Conservation (phyloP, 2,329 filamentous ascomycete species). For the Dendryphion nanum region DNA sequence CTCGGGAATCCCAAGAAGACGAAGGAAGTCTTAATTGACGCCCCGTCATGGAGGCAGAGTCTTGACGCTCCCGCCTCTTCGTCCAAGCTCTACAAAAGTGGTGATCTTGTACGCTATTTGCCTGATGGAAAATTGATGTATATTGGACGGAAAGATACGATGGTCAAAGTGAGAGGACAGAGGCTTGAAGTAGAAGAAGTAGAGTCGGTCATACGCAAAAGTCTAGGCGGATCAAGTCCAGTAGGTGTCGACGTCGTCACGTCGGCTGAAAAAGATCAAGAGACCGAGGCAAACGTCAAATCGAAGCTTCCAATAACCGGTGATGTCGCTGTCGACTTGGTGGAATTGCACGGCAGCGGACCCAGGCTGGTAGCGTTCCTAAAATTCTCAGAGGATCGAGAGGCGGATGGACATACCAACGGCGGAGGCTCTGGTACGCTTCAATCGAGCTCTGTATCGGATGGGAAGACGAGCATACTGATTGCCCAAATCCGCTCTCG, state of each 20-base stretch:
- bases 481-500: not conserved
- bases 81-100: slow-evolving; percentile 11
- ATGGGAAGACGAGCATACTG: too few species aligned
- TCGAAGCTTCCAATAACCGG: too few species aligned
- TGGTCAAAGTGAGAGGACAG: slow-evolving; percentile 13
- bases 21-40: slow-evolving; percentile 25
- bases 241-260: too few species aligned
- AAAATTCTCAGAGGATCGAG: not conserved
- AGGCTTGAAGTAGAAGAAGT: slow-evolving; percentile 12
- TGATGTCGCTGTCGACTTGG: not conserved
- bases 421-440: not conserved
- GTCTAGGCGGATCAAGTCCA: not conserved
- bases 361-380: slow-evolving; percentile 2
- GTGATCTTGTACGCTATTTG: slow-evolving; percentile 4
- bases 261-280: too few species aligned
- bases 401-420: not conserved
- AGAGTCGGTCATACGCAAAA: slow-evolving; percentile 5
- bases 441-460: too few species aligned
- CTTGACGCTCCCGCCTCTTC: not conserved
- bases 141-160: slow-evolving; percentile 8
- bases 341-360: slow-evolving; percentile 3
- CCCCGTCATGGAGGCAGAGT: slow-evolving; percentile 3
- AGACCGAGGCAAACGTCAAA: too few species aligned
- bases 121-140: slow-evolving; percentile 6
- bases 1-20: slow-evolving; percentile 19